phyloP scores from a whole-genome alignment of 1,139 yeast species.

The Saccharomyces hybrid region DNA sequence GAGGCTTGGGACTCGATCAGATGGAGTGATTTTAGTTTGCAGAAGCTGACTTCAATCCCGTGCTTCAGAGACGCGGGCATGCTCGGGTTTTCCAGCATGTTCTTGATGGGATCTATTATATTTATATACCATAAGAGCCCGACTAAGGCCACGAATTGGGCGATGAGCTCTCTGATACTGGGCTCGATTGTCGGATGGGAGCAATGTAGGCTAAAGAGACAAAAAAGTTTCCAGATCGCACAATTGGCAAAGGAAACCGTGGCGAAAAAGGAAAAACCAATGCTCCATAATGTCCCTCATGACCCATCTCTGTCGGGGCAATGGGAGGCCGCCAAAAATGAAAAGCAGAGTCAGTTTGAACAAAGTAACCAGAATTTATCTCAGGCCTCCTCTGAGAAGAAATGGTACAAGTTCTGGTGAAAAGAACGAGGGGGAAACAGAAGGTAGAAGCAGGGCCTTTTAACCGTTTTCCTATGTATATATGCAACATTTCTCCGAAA shows the following conservation, averaged over 20 bases:
- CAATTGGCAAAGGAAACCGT: slow-evolving; percentile 47
- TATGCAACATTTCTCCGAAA: background rate
- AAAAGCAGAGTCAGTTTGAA: slow-evolving; percentile 4
- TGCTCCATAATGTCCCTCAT: slow-evolving; percentile 27
- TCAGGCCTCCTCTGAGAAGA: slow-evolving; percentile 5
- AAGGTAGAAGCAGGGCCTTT: background rate
- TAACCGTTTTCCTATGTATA: slow-evolving; percentile 1
- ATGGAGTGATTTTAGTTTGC: slow-evolving; percentile 48
- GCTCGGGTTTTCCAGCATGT: slow-evolving; percentile 80
- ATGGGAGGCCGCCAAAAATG: slow-evolving; percentile 18
- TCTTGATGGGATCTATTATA: slow-evolving; percentile 67
- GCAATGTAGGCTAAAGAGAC: slow-evolving; percentile 70
- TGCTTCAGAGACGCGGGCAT: slow-evolving; percentile 87
- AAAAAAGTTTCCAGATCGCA: slow-evolving; percentile 32
- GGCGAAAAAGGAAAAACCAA: slow-evolving; percentile 39
- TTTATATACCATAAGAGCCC: slow-evolving; percentile 61
- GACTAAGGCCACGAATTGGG: slow-evolving; percentile 68
- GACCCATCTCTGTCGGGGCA: slow-evolving; percentile 16
- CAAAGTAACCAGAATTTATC: slow-evolving; percentile 6
- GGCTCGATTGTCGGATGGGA: slow-evolving; percentile 90
- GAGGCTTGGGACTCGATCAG: slow-evolving; percentile 32
- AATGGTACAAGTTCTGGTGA: slow-evolving; percentile 32
- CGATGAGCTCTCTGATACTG: slow-evolving; percentile 66
- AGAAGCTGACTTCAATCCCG: slow-evolving; percentile 58
- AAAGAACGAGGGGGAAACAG: background rate